Conservation (phyloP, 2,329 filamentous ascomycete genomes). For the Westerdykella sp. region DNA sequence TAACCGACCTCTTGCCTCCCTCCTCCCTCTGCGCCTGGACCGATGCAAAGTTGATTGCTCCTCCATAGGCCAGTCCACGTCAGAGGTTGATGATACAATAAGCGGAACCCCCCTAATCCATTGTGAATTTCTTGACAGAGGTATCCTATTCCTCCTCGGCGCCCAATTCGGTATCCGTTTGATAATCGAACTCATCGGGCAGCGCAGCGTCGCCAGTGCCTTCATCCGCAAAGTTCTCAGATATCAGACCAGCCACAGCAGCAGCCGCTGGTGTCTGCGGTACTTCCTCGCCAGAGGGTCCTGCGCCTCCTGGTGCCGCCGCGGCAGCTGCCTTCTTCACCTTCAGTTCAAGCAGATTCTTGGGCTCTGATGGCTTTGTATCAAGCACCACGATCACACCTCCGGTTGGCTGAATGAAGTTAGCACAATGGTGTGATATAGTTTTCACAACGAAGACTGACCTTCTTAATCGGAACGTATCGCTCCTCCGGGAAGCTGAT, state of each 20-base stretch:
- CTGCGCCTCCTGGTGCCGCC: slow-evolving; percentile 36
- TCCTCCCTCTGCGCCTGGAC: slow-evolving; percentile 10
- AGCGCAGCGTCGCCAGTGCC: slow-evolving; percentile 67
- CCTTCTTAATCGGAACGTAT: slow-evolving; percentile 90
- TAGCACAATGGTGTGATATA: slow-evolving; percentile 7
- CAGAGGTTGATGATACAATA: slow-evolving; percentile 25
- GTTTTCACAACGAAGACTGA: slow-evolving; percentile 36
- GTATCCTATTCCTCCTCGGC: slow-evolving; percentile 26
- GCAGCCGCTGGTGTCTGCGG: slow-evolving; percentile 64
- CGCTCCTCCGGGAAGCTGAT: slow-evolving; percentile 86
- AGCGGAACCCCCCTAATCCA: slow-evolving; percentile 4
- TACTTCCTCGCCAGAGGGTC: slow-evolving; percentile 28
- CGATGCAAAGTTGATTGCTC: slow-evolving; percentile 15
- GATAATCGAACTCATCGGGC: slow-evolving; percentile 72
- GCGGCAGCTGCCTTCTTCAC: slow-evolving; percentile 64
- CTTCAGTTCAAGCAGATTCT: slow-evolving; percentile 82
- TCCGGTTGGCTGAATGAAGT: slow-evolving; percentile 66
- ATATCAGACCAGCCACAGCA: slow-evolving; percentile 27
- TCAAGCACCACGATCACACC: slow-evolving; percentile 90
- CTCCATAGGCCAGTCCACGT: slow-evolving; percentile 4
- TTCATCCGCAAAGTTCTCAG: slow-evolving; percentile 78
- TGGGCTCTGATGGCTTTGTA: slow-evolving; percentile 69
- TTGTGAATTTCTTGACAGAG: slow-evolving; percentile 7
- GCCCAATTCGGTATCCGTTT: slow-evolving; percentile 60
- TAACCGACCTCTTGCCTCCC: slow-evolving; percentile 14